These are phyloP conservation scores for Gonapodya prolifera DNA, from an alignment of 192 early-diverging fungal genomes.

Conservation along the genomic window DNA sequence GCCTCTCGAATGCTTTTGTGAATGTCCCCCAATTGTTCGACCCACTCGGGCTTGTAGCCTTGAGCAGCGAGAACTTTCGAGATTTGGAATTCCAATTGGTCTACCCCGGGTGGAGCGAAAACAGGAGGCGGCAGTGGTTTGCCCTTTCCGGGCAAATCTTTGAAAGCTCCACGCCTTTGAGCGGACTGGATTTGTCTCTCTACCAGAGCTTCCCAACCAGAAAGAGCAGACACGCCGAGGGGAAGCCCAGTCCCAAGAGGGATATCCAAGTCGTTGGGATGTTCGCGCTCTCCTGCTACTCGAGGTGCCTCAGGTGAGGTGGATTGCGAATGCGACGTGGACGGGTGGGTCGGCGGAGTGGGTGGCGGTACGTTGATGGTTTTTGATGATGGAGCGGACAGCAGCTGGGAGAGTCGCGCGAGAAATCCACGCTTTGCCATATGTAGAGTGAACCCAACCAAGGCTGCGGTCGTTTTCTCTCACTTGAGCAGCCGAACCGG, in stretches of 20 bases:
- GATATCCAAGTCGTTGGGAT: not conserved
- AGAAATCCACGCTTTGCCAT: too few relatives aligned
- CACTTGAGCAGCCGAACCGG: too few relatives aligned
- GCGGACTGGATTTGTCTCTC: not conserved
- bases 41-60: not conserved
- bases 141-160: not conserved
- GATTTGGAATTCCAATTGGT: not conserved
- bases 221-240: not conserved
- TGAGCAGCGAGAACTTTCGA: not conserved
- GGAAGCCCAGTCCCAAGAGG: not conserved
- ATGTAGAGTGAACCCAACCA: too few relatives aligned
- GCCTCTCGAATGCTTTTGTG: not conserved
- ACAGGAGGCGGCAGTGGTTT: not conserved
- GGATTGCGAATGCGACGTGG: too few relatives aligned
- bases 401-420: too few relatives aligned
- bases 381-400: too few relatives aligned
- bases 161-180: not conserved
- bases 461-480: too few relatives aligned
- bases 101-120: not conserved
- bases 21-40: not conserved
- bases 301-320: too few relatives aligned
- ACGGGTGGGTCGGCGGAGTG: too few relatives aligned
- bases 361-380: too few relatives aligned
- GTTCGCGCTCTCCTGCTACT: too few relatives aligned
- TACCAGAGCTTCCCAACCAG: not conserved